These are phyloP conservation scores for Cenchrus purpureus DNA, from an alignment of 176 grass and related monocot genomes.

Conservation along the genomic window DNA sequence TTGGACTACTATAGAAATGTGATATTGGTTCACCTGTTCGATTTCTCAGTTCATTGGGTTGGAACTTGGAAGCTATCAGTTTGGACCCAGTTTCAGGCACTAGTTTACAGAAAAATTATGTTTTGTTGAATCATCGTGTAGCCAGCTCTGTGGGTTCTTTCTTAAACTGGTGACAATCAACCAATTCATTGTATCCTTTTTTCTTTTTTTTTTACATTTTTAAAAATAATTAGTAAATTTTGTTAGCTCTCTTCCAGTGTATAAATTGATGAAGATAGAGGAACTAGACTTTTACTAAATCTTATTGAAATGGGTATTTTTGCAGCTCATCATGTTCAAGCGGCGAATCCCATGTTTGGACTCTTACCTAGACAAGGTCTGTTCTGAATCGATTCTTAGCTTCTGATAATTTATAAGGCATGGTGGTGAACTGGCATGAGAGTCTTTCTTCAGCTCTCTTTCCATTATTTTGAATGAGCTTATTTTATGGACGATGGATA, in stretches of 20 bases:
- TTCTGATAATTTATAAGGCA: background rate
- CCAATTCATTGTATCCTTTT: background rate
- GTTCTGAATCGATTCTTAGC: constrained; percentile 26
- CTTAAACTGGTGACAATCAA: background rate
- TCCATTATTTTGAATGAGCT: constrained; percentile 26
- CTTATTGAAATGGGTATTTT: constrained; percentile 37
- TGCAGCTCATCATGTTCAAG: constrained; percentile 99
- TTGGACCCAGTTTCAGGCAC: background rate
- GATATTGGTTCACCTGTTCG: background rate
- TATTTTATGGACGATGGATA: constrained; percentile 42
- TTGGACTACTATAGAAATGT: no score
- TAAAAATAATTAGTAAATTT: background rate
- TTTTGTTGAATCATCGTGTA: constrained; percentile 12
- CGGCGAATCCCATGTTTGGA: constrained; percentile 94
- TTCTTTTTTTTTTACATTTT: background rate
- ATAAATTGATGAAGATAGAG: constrained; percentile 9
- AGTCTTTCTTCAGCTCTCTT: constrained; percentile 20
- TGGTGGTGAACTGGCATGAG: background rate
- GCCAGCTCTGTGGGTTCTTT: constrained; percentile 6
- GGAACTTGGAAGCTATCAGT: background rate
- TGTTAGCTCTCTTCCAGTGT: background rate
- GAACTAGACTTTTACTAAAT: constrained; percentile 6
- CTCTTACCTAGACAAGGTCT: constrained; percentile 98
- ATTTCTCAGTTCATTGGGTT: constrained; percentile 2
- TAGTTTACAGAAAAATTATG: background rate